Conservation (phyloP, 1,284 basidiomycete species). For the Bondarzewia mesenterica region DNA sequence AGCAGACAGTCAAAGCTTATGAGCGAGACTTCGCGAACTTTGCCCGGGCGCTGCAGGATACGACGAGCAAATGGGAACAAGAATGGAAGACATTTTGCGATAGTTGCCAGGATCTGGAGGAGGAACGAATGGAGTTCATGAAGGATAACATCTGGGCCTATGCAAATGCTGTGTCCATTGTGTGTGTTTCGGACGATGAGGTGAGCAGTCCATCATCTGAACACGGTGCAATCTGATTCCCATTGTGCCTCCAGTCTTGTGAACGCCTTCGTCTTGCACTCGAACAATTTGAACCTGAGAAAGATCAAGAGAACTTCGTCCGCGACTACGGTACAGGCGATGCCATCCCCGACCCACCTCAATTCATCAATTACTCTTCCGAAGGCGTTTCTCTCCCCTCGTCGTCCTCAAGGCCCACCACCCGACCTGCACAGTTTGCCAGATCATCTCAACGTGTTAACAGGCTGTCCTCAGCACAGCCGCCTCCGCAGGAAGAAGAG, state of each 20-base stretch:
- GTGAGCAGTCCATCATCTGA: conserved; percentile 36
- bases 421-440: conserved; percentile 48
- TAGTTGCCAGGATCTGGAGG: conserved; percentile 92
- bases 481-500: conserved; percentile 34
- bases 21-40: conserved; percentile 91
- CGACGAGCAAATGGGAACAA: conserved; percentile 81
- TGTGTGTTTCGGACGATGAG: conserved; percentile 95
- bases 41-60: conserved; percentile 75
- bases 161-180: conserved; percentile 91
- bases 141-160: conserved; percentile 96
- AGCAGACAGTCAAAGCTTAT: conserved; percentile 84
- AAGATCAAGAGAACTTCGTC: conserved; percentile 82
- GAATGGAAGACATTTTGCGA: conserved; percentile 95
- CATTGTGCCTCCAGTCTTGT: conserved; percentile 56
- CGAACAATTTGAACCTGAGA: conserved; percentile 76
- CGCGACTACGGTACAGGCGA: conserved; percentile 79
- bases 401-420: conserved; percentile 42
- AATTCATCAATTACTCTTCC: conserved; percentile 72
- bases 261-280: conserved; percentile 78
- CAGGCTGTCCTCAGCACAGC: conserved; percentile 20
- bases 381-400: conserved; percentile 48
- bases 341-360: conserved; percentile 76
- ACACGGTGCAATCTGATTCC: not conserved
- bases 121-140: conserved; percentile 87
- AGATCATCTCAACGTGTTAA: conserved; percentile 45